Conservation (phyloP, 2,329 filamentous ascomycete species). For the Knufia fluminis region DNA sequence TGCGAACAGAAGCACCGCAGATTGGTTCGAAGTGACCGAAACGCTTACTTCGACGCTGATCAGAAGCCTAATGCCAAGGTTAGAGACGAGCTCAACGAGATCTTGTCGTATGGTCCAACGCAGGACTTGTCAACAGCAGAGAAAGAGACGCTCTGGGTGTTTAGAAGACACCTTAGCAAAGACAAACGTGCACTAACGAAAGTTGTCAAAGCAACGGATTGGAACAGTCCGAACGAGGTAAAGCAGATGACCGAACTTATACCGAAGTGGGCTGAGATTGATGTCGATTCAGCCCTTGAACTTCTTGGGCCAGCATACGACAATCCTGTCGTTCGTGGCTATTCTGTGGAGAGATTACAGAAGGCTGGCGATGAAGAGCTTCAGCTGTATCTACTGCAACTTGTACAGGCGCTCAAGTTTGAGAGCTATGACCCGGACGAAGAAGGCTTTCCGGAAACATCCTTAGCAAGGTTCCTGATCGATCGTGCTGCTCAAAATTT, state of each 20-base stretch:
- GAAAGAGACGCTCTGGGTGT: slow-evolving; percentile 95
- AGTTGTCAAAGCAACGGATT: slow-evolving; percentile 95
- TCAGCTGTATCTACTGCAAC: slow-evolving; percentile 79
- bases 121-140: slow-evolving; percentile 81
- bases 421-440: slow-evolving; percentile 63
- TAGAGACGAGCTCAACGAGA: slow-evolving; percentile 81
- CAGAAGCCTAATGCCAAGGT: slow-evolving; percentile 94
- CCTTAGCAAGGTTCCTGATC: slow-evolving; percentile 80
- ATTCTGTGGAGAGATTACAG: slow-evolving; percentile 81
- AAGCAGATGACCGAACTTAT: slow-evolving; percentile 84
- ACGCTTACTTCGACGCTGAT: slow-evolving; percentile 89
- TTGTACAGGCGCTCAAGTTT: slow-evolving; percentile 93
- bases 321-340: slow-evolving; percentile 77
- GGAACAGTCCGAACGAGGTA: slow-evolving; percentile 75
- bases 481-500: slow-evolving; percentile 80
- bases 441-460: slow-evolving; percentile 63
- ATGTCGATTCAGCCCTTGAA: slow-evolving; percentile 88
- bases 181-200: slow-evolving; percentile 92
- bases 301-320: slow-evolving; percentile 87
- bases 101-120: slow-evolving; percentile 87
- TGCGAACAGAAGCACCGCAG: slow-evolving; percentile 91
- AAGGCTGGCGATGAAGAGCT: slow-evolving; percentile 91
- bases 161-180: slow-evolving; percentile 83
- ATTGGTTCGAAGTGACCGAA: slow-evolving; percentile 82
- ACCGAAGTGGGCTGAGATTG: slow-evolving; percentile 90